These are phyloP conservation scores for Garcia nutans DNA, from an alignment of 345 rosid genomes.

Conservation along the genomic window DNA sequence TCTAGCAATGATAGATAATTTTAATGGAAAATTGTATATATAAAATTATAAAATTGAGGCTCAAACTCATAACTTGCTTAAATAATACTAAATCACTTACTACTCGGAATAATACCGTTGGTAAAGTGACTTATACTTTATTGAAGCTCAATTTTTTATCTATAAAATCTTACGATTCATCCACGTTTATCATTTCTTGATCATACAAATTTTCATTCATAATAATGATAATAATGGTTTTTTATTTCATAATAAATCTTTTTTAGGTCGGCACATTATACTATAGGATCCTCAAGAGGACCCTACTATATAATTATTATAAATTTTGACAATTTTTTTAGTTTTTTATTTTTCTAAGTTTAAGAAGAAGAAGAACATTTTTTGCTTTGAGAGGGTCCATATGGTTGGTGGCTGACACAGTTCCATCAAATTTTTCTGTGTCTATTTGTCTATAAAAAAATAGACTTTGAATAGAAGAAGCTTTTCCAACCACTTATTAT, in stretches of 20 bases:
- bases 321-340: too few species aligned
- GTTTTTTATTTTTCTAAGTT: too few species aligned
- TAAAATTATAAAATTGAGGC: too few species aligned
- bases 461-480: not conserved
- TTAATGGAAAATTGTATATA: too few species aligned
- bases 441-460: not conserved
- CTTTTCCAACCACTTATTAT: not conserved
- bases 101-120: too few species aligned
- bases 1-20: too few species aligned
- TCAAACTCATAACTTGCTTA: too few species aligned
- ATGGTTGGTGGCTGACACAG: not conserved
- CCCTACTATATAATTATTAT: not conserved
- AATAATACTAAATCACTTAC: too few species aligned
- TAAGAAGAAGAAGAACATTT: too few species aligned
- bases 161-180: not conserved
- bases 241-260: not conserved
- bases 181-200: not conserved
- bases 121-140: too few species aligned
- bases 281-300: not conserved
- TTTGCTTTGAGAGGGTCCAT: not conserved
- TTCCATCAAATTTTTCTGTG: not conserved
- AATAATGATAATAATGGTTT: too few species aligned
- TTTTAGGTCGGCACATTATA: conserved; percentile 23
- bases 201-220: not conserved
- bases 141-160: too few species aligned